Evolutionary conservation across 176 grass and related monocot species (phyloP), one percentile per base, ranked within the genome.

Genomic region (Typha latifolia): DNA sequence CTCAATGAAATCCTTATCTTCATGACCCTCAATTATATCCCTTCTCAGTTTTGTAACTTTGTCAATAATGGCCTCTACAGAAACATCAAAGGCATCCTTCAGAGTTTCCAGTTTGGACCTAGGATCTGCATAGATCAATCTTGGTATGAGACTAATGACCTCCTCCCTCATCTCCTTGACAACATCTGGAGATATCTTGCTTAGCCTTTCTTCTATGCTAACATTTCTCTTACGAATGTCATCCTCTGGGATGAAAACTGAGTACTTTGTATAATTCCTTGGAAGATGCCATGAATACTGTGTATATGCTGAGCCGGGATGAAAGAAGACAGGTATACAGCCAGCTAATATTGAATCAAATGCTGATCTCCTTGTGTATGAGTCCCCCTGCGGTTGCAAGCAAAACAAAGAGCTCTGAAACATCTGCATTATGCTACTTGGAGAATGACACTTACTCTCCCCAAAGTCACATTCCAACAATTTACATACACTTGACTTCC

Each of bases 261-360:
- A 99, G 64, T 99, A 99, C 9, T 69, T 80, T 6, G 94, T 86
- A 51, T 90, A 99, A 66, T 99, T 99, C 79, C 85, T 90, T 2
- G 89, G 94, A 55, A 99, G 84, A 75, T 99, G 94, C 94, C 94
- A 93, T 49, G 81, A 93, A 75, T 99, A 93, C 20, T 96, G 92
- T 61, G 84, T 81, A 20, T 91, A 96, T 0, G 92, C 92, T 59
- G 92, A 96, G 66, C 92, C 92, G 2, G 92, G 92, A 83, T 96
- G 92, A 68, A 96, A 96, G 82, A 96, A 91, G 79, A 96, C 92
- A 61, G 92, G 92, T 71, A 96, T 78, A 47, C 92, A 96, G 34
- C 92, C 92, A n/a, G 92, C 92, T 66, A 96, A 49, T 74, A 96
- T 91, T 0, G 92, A 96, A 67, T 96, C 92, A 11, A 96, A 96